Percentiles rank a stretch among this genome's conserved stretches.
These are phyloP conservation scores for Phytophthora aleatoria DNA, from an alignment of 352 stramenopile species.

Conservation along the genomic window DNA sequence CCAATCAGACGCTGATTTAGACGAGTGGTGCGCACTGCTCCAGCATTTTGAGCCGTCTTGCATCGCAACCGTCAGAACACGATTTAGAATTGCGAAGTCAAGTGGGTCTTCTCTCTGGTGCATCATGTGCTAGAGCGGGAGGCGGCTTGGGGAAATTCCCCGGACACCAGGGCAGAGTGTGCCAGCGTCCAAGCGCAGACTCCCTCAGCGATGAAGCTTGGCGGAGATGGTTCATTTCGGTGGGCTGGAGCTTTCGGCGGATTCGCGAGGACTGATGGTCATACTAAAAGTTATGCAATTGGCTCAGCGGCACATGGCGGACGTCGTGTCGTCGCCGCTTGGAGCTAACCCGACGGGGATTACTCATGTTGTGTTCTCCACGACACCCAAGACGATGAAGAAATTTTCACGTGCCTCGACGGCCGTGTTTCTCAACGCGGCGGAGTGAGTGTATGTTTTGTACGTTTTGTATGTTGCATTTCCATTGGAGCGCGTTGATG, in stretches of 20 bases:
- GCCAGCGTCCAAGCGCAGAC: slow-evolving; percentile 81
- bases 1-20: slow-evolving; percentile 10
- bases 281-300: slow-evolving; percentile 94
- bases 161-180: slow-evolving; percentile 90
- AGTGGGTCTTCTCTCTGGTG: slow-evolving; percentile 47
- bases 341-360: slow-evolving; percentile 91
- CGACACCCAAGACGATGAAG: slow-evolving; percentile 67
- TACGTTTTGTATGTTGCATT: slow-evolving; percentile 6
- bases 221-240: slow-evolving; percentile 51
- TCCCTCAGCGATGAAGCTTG: slow-evolving; percentile 68
- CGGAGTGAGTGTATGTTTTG: slow-evolving; percentile 16
- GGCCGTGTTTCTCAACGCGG: slow-evolving; percentile 53
- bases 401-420: slow-evolving; percentile 14
- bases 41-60: background rate
- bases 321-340: slow-evolving; percentile 74
- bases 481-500: slow-evolving; percentile 65
- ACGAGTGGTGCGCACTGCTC: slow-evolving; percentile 32
- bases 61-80: slow-evolving; percentile 62
- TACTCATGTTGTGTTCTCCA: slow-evolving; percentile 93
- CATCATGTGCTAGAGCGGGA: slow-evolving; percentile 14
- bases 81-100: slow-evolving; percentile 94
- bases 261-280: slow-evolving; percentile 86
- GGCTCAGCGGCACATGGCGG: slow-evolving; percentile 64
- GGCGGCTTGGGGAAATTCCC: slow-evolving; percentile 91
- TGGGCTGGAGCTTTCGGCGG: slow-evolving; percentile 39